Percentiles rank a stretch among this genome's conserved stretches.
These are phyloP conservation scores for Amborella trichopoda DNA, from an alignment of 164 flowering plant species.

Conservation along the genomic window DNA sequence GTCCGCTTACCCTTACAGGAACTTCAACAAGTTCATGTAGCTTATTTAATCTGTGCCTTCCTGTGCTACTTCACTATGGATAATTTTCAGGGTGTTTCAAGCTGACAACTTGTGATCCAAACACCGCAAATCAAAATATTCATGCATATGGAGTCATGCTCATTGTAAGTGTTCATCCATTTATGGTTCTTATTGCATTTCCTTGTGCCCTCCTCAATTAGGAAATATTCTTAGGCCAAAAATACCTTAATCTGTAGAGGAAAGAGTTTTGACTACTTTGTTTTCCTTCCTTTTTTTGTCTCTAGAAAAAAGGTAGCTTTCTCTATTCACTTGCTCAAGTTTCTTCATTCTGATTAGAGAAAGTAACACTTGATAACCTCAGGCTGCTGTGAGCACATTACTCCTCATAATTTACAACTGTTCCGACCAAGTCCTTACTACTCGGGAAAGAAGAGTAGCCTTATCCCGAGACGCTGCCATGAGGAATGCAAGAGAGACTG, in stretches of 20 bases:
- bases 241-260: neutral
- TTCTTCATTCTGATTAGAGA: too few species aligned
- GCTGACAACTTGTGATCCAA: conserved; percentile 50
- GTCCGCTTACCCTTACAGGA: too few species aligned
- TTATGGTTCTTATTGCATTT: neutral
- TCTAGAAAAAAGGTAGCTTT: too few species aligned
- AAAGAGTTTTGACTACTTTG: neutral
- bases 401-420: conserved; percentile 79
- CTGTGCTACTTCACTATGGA: neutral
- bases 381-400: conserved; percentile 62
- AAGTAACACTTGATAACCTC: too few species aligned
- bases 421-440: conserved; percentile 90
- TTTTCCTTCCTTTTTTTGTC: neutral
- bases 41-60: neutral
- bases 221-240: neutral
- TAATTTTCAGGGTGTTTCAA: conserved; percentile 59
- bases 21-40: neutral
- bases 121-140: conserved; percentile 60
- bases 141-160: conserved; percentile 74
- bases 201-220: neutral
- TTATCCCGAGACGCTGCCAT: conserved; percentile 87
- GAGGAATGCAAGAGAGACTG: conserved; percentile 81
- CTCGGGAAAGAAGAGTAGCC: conserved; percentile 70
- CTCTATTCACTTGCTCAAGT: too few species aligned
- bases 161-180: conserved; percentile 43